Conservation (phyloP, 148 eudicot species). For the Camellia lanceoleosa region DNA sequence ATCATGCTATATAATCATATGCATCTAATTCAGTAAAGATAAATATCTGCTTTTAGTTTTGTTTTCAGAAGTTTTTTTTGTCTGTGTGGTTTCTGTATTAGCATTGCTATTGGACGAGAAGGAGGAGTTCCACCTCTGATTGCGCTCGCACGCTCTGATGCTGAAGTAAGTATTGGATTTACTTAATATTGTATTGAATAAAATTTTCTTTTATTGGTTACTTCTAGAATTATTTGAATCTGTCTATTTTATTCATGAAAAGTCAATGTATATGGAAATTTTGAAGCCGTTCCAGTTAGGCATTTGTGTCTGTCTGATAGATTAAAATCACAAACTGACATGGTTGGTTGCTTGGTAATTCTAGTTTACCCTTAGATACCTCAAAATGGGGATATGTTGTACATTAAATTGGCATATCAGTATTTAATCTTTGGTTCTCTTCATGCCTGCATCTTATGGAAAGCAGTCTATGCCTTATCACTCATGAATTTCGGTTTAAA, state of each 20-base stretch:
- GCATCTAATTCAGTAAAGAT: background rate
- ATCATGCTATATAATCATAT: background rate
- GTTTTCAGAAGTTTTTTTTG: background rate
- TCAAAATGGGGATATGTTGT: background rate
- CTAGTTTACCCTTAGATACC: background rate
- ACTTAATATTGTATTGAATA: background rate
- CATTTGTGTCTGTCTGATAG: background rate
- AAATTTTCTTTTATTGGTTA: background rate
- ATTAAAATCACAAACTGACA: background rate
- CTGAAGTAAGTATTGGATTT: conserved; percentile 54
- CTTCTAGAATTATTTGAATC: background rate
- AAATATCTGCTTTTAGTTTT: background rate
- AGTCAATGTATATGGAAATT: background rate
- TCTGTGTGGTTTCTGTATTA: conserved; percentile 24
- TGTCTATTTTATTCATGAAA: background rate
- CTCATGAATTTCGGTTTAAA: too few species aligned
- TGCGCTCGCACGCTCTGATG: conserved; percentile 65
- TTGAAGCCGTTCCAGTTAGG: background rate
- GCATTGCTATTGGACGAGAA: conserved; percentile 91
- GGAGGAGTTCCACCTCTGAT: conserved; percentile 94
- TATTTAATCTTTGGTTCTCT: background rate
- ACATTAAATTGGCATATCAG: background rate
- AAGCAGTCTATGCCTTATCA: too few species aligned
- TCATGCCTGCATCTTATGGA: too few species aligned
- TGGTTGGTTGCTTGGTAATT: background rate